Evolutionary conservation across 2,329 filamentous ascomycete genomes (phyloP).

Genomic region (Metarhizium brunneum): DNA sequence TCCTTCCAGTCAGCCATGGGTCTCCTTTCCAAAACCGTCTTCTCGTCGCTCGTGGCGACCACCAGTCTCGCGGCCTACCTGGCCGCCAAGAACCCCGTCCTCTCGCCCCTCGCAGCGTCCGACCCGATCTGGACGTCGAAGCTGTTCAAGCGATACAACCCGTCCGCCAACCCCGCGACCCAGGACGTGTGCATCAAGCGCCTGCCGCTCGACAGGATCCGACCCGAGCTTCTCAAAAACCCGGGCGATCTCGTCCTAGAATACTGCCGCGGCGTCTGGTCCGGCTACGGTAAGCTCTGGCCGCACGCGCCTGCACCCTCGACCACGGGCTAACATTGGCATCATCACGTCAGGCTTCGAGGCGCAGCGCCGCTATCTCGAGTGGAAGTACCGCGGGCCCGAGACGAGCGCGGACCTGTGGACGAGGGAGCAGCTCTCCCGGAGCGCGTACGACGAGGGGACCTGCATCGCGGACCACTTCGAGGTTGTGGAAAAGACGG

Average conservation of each 20-base stretch:
- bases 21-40: neutral
- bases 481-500: conserved; percentile 57
- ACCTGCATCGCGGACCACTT: conserved; percentile 63
- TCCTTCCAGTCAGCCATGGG: neutral
- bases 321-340: neutral
- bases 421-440: conserved; percentile 42
- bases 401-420: conserved; percentile 53
- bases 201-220: conserved; percentile 53
- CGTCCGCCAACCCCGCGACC: conserved; percentile 49
- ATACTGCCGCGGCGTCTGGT: conserved; percentile 61
- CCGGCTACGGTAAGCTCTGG: conserved; percentile 46
- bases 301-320: neutral
- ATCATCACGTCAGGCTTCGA: conserved; percentile 36
- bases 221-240: conserved; percentile 54
- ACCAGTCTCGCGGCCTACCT: conserved; percentile 24
- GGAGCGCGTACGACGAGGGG: conserved; percentile 51
- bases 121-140: conserved; percentile 53
- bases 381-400: conserved; percentile 47
- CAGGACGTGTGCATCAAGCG: conserved; percentile 56
- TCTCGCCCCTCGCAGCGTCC: conserved; percentile 42
- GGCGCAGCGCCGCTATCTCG: conserved; percentile 48
- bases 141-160: conserved; percentile 51
- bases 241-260: conserved; percentile 49
- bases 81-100: conserved; percentile 42
- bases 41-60: neutral